Evolutionary conservation across 371 early-diverging fungal genomes (phyloP).

Genomic region (Mortierella sp.): DNA sequence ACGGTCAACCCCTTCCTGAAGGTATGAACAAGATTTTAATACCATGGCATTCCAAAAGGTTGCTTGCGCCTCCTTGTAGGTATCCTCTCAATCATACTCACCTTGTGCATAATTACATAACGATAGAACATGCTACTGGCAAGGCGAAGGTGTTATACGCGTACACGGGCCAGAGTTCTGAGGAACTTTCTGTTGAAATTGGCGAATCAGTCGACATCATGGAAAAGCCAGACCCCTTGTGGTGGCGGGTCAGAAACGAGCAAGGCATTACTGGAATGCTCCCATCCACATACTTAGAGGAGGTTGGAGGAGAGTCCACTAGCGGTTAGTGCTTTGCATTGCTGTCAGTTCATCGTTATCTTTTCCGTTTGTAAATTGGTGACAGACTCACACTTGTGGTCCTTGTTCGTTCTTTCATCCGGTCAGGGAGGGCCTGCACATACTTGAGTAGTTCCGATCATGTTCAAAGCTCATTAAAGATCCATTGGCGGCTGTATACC

Average conservation of each 20-base stretch:
- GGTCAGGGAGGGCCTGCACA: not conserved
- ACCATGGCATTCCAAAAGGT: not conserved
- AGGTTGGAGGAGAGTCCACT: conserved; percentile 60
- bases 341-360: conserved; percentile 20
- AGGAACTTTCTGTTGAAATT: conserved; percentile 65
- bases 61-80: too few species aligned
- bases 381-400: not conserved
- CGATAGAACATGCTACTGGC: conserved; percentile 28
- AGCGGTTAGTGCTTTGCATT: conserved; percentile 55
- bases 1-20: conserved; percentile 30
- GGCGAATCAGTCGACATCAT: conserved; percentile 68
- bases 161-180: conserved; percentile 62
- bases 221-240: conserved; percentile 68
- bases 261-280: conserved; percentile 67
- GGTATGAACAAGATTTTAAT: conserved; percentile 19
- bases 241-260: conserved; percentile 71
- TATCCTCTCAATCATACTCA: not conserved
- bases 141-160: conserved; percentile 61
- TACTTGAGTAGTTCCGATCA: conserved; percentile 15
- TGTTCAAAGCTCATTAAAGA: conserved; percentile 25
- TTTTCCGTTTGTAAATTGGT: not conserved
- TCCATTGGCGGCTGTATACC: conserved; percentile 10
- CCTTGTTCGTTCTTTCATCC: conserved; percentile 2
- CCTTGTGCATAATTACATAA: not conserved
- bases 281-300: conserved; percentile 72